phyloP scores from a whole-genome alignment of 805 yeast species.

The Starmerella geochares region DNA sequence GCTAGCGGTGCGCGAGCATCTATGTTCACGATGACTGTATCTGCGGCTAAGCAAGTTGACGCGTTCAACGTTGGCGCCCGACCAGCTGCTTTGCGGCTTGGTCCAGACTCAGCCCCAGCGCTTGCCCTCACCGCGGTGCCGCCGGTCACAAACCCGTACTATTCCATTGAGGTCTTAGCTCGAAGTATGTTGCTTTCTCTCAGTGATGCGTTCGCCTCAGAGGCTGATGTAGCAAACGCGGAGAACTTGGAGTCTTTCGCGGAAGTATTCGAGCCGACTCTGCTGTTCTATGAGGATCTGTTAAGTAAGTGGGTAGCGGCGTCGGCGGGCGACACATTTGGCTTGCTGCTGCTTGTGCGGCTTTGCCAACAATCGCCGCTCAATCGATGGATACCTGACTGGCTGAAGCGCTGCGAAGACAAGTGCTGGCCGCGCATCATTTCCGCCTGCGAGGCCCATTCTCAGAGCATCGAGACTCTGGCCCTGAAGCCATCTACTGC shows the following conservation, averaged over 20 bases:
- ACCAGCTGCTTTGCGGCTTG: constrained; percentile 19
- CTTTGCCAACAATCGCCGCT: constrained; percentile 63
- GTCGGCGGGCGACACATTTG: constrained; percentile 50
- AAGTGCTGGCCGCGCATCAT: constrained; percentile 83
- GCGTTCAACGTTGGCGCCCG: constrained; percentile 24
- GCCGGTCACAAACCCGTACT: constrained; percentile 10
- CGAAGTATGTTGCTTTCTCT: constrained; percentile 19
- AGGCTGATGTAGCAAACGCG: constrained; percentile 8
- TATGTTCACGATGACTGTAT: constrained; percentile 3
- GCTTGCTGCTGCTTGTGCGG: constrained; percentile 64
- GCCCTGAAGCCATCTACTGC: constrained; percentile 31
- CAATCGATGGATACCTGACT: constrained; percentile 52
- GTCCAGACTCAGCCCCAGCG: constrained; percentile 9
- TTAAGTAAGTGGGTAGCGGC: constrained; percentile 15
- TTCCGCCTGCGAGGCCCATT: constrained; percentile 61
- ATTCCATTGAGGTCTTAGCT: constrained; percentile 20
- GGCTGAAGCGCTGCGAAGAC: constrained; percentile 46
- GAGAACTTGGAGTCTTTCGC: not conserved
- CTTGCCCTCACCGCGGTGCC: constrained; percentile 19
- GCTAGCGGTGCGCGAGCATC: not conserved
- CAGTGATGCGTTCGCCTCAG: constrained; percentile 19
- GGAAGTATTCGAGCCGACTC: constrained; percentile 14
- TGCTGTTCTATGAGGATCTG: constrained; percentile 11
- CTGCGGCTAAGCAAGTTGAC: constrained; percentile 12
- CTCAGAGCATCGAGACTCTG: constrained; percentile 56